Evolutionary conservation across 2,329 filamentous ascomycete genomes (phyloP).

Genomic region (Alternaria postmessia): DNA sequence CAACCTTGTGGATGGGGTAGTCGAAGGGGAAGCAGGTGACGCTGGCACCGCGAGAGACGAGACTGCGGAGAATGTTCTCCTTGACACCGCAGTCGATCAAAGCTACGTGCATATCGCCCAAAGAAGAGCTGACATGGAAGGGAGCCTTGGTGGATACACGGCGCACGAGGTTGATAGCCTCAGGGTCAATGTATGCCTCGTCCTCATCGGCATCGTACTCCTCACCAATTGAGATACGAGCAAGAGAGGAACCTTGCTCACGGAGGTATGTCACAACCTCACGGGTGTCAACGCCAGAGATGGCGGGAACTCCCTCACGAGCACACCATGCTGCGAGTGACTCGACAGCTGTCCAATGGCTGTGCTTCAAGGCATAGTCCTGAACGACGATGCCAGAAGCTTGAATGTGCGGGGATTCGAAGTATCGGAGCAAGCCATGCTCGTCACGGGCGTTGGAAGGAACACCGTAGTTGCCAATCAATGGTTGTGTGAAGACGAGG

Average conservation of each 20-base stretch:
- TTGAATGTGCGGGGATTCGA: conserved; percentile 97
- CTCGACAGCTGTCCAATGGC: conserved; percentile 98
- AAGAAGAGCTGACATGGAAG: conserved; percentile 88
- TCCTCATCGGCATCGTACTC: conserved; percentile 99
- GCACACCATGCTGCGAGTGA: conserved; percentile 93
- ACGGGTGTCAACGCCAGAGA: conserved; percentile 95
- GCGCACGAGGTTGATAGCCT: conserved; percentile 95
- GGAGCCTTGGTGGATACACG: conserved; percentile 98
- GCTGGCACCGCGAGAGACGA: conserved; percentile 89
- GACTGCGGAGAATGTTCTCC: conserved; percentile 97
- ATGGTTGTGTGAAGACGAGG: conserved; percentile 94
- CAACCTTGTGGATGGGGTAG: conserved; percentile 97
- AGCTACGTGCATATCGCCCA: conserved; percentile 87
- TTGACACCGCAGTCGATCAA: conserved; percentile 98
- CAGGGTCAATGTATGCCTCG: conserved; percentile 92
- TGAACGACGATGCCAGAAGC: conserved; percentile 95
- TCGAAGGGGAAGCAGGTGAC: conserved; percentile 96
- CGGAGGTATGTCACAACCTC: conserved; percentile 95
- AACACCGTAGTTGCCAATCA: conserved; percentile 99
- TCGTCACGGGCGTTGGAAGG: conserved; percentile 85
- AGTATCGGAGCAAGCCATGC: conserved; percentile 93
- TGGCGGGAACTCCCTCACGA: conserved; percentile 92
- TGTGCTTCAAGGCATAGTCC: conserved; percentile 92
- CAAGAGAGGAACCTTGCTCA: conserved; percentile 95
- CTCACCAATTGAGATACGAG: conserved; percentile 92